phyloP scores from a whole-genome alignment of 2,329 filamentous ascomycete species.

The Arthrobotrys musiformis region DNA sequence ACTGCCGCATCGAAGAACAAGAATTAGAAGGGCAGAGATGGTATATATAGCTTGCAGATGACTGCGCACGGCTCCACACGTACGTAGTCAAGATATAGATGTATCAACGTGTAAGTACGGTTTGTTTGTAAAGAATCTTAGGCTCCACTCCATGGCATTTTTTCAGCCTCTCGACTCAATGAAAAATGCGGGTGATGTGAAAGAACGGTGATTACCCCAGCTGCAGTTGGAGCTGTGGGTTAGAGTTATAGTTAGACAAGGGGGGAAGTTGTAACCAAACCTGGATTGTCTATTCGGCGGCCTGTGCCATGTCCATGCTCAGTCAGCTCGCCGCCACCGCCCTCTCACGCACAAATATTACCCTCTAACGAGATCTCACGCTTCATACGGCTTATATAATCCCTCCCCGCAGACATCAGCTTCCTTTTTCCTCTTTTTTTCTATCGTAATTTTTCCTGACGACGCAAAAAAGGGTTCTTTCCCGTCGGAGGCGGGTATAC shows the following conservation, averaged over 20 bases:
- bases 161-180: too few relatives aligned
- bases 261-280: not conserved
- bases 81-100: not conserved
- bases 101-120: not conserved
- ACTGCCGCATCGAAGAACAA: not conserved
- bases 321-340: not conserved
- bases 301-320: not conserved
- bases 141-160: too few relatives aligned
- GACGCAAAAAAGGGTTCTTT: too few relatives aligned
- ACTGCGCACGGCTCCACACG: not conserved
- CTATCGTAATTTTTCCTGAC: too few relatives aligned
- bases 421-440: too few relatives aligned
- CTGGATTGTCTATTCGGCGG: not conserved
- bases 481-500: too few relatives aligned
- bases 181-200: not conserved
- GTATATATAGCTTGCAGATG: not conserved
- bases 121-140: too few relatives aligned
- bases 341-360: not conserved
- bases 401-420: too few relatives aligned
- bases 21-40: too few relatives aligned
- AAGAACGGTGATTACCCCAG: not conserved
- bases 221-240: too few relatives aligned
- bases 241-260: not conserved
- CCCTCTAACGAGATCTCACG: not conserved
- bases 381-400: not conserved